Base-by-base conservation (phyloP, 164 flowering plant genomes). In the Malania oleifera region DNA sequence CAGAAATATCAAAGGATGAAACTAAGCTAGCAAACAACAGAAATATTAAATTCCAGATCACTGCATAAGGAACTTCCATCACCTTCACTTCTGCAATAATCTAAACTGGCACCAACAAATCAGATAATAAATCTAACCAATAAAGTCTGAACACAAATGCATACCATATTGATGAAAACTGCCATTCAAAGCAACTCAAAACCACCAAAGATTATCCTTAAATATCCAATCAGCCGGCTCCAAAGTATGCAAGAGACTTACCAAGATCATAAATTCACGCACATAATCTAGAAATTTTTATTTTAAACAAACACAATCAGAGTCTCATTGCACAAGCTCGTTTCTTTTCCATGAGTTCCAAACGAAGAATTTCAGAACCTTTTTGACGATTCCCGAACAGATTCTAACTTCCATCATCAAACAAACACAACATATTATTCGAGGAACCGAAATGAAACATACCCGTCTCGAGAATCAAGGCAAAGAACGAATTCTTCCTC, bases 391-490 rank as follows among this genome's bases (percentile, higher is more conserved):
- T 43, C 46, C 46, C 19, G n/a, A 43, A 43, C 15, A n/a, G n/a
- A 43, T 20, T 5, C 2, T 2, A 40, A 12, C 44, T 39, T 9
- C 4, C 6, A 31, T 15, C 44, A 11, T 11, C 14, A 40, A 40
- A 11, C n/a, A 7, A 12, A 34, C 11, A 7, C 38, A 12, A 34
- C 11, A 34, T 34, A 34, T 7, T 13, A 6, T 19, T 5, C 10
- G 22, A 46, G 4, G 14, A 23, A 23, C n/a, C 23, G 20, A 44
- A 44, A 20, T 56, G 34, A 34, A 35, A 24, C 24, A 29, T 73
- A 92, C 98, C 84, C 0, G 88, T 87, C 65, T 89, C 87, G 28
- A 89, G 73, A 57, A 83, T 52, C 61, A 79, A 34, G 25, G 93
- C 87, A 27, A 77, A 19, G 51, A 56, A 84, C 2, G 96, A 89